These are phyloP conservation scores for Fusarium buharicum DNA, from an alignment of 2,329 filamentous ascomycete species.

Conservation along the genomic window DNA sequence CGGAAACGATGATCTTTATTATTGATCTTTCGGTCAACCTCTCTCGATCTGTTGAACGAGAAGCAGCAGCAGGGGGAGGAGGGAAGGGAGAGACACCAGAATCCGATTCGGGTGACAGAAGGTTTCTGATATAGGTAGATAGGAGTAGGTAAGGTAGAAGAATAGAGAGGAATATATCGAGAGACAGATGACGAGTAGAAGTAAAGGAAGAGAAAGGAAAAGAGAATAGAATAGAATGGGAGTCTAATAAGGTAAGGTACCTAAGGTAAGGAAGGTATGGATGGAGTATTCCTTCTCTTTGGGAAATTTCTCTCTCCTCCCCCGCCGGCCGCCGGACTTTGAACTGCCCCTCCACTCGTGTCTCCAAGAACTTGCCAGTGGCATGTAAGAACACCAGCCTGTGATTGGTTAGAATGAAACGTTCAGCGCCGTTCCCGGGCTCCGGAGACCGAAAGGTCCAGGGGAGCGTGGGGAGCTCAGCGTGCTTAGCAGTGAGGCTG, in stretches of 20 bases:
- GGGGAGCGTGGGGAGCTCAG: constrained; percentile 15
- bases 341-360: constrained; percentile 27
- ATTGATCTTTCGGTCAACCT: constrained; percentile 31
- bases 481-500: not conserved
- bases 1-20: constrained; percentile 37
- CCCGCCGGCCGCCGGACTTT: constrained; percentile 17
- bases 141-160: constrained; percentile 1
- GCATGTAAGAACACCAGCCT: constrained; percentile 11
- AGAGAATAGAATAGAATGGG: not conserved
- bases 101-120: constrained; percentile 1
- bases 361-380: constrained; percentile 25
- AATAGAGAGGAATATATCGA: constrained; percentile 20
- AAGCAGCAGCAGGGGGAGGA: constrained; percentile 42
- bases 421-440: constrained; percentile 42
- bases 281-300: constrained; percentile 10
- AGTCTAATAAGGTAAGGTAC: not conserved
- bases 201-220: constrained; percentile 7
- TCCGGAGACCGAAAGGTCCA: constrained; percentile 38
- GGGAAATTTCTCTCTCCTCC: constrained; percentile 38
- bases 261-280: too few species aligned
- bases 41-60: constrained; percentile 40
- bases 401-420: constrained; percentile 31
- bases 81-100: constrained; percentile 15
- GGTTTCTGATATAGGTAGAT: constrained; percentile 3
- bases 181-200: constrained; percentile 25